Evolutionary conservation across 805 yeast genomes (phyloP).

Genomic region (Saccharomycopsis sp.): DNA sequence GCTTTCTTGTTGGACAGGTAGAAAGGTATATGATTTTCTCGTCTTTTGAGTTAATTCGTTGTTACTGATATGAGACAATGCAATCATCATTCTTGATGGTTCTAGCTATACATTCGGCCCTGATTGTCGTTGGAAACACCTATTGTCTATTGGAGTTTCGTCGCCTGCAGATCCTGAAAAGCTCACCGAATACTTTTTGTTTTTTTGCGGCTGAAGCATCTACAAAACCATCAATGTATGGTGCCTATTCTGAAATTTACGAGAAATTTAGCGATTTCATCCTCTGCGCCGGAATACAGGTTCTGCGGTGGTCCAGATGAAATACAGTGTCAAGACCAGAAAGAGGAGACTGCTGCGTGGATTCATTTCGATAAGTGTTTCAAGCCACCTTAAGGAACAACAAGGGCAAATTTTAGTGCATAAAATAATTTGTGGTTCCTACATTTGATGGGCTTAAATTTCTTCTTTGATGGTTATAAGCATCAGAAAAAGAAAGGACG

Average conservation of each 20-base stretch:
- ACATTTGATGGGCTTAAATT: background rate
- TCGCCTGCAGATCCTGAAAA: too few relatives aligned
- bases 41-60: too few relatives aligned
- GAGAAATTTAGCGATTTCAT: too few relatives aligned
- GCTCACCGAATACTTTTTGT: too few relatives aligned
- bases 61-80: background rate
- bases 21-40: too few relatives aligned
- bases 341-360: background rate
- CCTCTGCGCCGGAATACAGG: background rate
- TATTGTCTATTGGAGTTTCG: too few relatives aligned
- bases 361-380: background rate
- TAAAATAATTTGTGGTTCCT: background rate
- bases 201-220: too few relatives aligned
- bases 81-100: background rate
- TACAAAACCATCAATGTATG: too few relatives aligned
- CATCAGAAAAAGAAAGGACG: background rate
- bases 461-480: background rate
- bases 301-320: background rate
- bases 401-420: background rate
- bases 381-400: background rate
- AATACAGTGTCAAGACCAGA: background rate
- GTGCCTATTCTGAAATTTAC: too few relatives aligned
- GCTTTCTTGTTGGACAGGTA: too few relatives aligned
- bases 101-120: background rate
- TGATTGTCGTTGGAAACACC: background rate